phyloP scores from a whole-genome alignment of 176 grass and related monocot species.

The Melocanna baccifera region DNA sequence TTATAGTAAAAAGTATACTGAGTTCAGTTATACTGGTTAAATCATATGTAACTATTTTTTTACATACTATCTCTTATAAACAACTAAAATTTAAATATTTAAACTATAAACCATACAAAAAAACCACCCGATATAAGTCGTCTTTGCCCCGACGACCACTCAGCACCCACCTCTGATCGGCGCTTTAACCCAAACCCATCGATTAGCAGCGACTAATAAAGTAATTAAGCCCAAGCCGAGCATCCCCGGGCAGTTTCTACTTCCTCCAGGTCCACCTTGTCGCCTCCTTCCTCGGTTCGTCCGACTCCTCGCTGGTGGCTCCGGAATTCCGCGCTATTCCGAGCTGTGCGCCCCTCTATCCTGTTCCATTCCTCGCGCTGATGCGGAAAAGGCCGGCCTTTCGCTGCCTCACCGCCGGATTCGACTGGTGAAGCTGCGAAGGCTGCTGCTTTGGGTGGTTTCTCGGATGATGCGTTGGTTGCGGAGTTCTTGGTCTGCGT shows the following conservation, averaged over 20 bases:
- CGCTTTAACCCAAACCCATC: neutral
- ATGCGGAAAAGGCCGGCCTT: neutral
- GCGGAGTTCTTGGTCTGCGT: slow-evolving; percentile 10
- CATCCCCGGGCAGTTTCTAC: neutral
- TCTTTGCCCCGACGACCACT: too few relatives aligned
- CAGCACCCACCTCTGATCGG: too few relatives aligned
- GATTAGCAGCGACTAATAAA: slow-evolving; percentile 13
- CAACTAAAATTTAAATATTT: too few relatives aligned
- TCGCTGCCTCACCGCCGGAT: neutral
- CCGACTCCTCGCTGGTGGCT: slow-evolving; percentile 32
- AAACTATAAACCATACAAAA: too few relatives aligned
- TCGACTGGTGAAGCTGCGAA: neutral
- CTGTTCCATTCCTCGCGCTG: neutral
- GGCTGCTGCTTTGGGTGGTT: neutral
- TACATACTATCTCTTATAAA: too few relatives aligned
- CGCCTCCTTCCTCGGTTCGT: slow-evolving; percentile 21
- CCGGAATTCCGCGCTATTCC: neutral
- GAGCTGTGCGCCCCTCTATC: neutral
- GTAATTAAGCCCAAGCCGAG: neutral
- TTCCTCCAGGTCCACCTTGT: neutral
- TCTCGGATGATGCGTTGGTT: neutral
- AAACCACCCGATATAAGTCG: too few relatives aligned
- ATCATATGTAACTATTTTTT: too few relatives aligned
- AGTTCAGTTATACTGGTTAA: too few relatives aligned
- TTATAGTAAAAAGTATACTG: too few relatives aligned